phyloP scores from a whole-genome alignment of 352 stramenopile species.

The Thraustochytrium striatum region DNA sequence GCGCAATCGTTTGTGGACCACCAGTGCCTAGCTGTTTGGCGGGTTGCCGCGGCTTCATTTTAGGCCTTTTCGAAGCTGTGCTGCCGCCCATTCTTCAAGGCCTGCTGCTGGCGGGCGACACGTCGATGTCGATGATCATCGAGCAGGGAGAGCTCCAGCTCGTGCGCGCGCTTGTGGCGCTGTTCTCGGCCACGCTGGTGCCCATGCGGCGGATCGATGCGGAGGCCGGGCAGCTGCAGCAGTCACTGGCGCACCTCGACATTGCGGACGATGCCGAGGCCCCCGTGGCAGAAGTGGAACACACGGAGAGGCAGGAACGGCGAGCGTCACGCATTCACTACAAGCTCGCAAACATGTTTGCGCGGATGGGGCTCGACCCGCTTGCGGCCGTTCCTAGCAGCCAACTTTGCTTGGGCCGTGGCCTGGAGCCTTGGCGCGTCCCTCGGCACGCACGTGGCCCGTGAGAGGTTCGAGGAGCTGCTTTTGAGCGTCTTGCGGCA shows the following conservation, averaged over 20 bases:
- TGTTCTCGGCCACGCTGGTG: constrained; percentile 88
- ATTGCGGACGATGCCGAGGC: background rate
- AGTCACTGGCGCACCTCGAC: constrained; percentile 62
- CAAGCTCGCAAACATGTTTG: no score
- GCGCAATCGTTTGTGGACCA: constrained; percentile 75
- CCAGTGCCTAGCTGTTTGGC: no score
- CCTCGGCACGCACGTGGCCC: no score
- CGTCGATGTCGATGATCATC: constrained; percentile 62
- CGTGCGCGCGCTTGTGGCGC: constrained; percentile 84
- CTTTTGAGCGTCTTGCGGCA: no score
- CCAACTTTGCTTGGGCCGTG: no score
- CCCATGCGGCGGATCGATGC: constrained; percentile 81
- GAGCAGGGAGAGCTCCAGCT: constrained; percentile 85
- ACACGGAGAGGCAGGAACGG: no score
- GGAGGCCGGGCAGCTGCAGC: constrained; percentile 56
- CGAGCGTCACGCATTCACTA: no score
- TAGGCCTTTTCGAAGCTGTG: constrained; percentile 62
- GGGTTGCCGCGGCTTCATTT: no score
- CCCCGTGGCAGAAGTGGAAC: constrained; percentile 32
- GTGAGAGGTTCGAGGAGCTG: no score
- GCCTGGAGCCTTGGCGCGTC: no score
- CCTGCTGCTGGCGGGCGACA: constrained; percentile 74
- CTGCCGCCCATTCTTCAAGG: constrained; percentile 68
- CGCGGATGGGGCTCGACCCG: no score
- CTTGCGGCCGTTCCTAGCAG: no score